Evolutionary conservation across 176 grass and related monocot genomes (phyloP).

Genomic region (Areca catechu): DNA sequence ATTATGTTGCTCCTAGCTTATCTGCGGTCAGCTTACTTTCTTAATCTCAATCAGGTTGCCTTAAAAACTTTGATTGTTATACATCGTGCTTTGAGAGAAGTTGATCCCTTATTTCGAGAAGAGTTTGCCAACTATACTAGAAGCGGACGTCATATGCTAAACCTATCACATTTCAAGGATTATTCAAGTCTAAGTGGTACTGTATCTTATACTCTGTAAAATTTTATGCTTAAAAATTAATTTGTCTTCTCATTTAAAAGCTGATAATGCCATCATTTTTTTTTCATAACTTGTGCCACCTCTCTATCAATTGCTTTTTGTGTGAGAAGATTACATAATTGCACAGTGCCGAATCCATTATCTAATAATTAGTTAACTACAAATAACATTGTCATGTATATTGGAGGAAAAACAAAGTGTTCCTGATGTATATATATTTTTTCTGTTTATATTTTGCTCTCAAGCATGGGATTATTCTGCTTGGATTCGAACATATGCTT

Average conservation of each 20-base stretch:
- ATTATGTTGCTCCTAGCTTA: background rate
- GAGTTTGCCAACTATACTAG: background rate
- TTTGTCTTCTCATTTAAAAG: background rate
- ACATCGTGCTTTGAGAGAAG: conserved; percentile 21
- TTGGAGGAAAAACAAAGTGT: too few relatives aligned
- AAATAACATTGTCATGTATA: too few relatives aligned
- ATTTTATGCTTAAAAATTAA: background rate
- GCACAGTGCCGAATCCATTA: too few relatives aligned
- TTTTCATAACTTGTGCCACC: too few relatives aligned
- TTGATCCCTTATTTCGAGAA: conserved; percentile 16
- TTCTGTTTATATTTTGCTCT: too few relatives aligned
- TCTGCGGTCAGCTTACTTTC: background rate
- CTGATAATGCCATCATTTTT: too few relatives aligned
- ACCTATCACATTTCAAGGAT: conserved; percentile 23
- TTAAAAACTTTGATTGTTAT: conserved; percentile 22
- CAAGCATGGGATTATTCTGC: conserved; percentile 18
- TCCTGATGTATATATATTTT: too few relatives aligned
- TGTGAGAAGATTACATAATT: too few relatives aligned
- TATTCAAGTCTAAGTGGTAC: conserved; percentile 19
- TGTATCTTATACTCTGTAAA: background rate
- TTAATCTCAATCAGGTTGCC: conserved; percentile 11
- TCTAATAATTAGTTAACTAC: too few relatives aligned
- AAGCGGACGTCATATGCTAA: conserved; percentile 14
- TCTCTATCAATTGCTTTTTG: too few relatives aligned
- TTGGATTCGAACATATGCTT: conserved; percentile 41